phyloP scores from a whole-genome alignment of 2,329 filamentous ascomycete species.

The Aureobasidium zeae region DNA sequence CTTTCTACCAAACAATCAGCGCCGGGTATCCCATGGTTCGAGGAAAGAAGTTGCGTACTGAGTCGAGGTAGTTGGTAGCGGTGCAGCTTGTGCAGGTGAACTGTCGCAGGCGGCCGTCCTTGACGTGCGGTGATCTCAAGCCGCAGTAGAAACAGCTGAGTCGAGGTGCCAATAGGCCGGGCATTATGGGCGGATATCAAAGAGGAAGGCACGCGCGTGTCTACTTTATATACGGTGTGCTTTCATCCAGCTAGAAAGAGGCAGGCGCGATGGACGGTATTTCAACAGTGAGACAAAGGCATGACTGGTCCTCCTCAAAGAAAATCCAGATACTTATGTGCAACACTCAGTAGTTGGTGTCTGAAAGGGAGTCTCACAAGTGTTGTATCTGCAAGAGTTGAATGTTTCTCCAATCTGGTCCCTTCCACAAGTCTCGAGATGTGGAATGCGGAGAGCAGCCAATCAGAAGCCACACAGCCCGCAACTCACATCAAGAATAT shows the following conservation, averaged over 20 bases:
- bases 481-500: not conserved
- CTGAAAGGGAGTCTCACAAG: no score
- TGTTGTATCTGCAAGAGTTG: no score
- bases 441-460: no score
- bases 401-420: no score
- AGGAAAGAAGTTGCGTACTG: slow-evolving; percentile 45
- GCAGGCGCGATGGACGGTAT: not conserved
- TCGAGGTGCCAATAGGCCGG: slow-evolving; percentile 13
- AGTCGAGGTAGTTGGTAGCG: slow-evolving; percentile 79
- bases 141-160: slow-evolving; percentile 74
- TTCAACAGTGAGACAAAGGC: not conserved
- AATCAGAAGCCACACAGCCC: not conserved
- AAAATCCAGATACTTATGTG: no score
- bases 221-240: not conserved
- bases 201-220: not conserved
- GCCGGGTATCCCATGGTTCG: slow-evolving; percentile 6
- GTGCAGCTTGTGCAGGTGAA: slow-evolving; percentile 74
- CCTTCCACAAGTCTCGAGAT: no score
- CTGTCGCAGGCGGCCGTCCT: slow-evolving; percentile 49
- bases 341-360: no score
- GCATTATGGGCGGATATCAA: slow-evolving; percentile 7
- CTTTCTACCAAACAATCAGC: slow-evolving; percentile 47
- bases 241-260: no score
- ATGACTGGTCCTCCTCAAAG: no score
- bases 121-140: slow-evolving; percentile 51